Conservation (phyloP, 352 stramenopile species). For the Pythium aphanidermatum region DNA sequence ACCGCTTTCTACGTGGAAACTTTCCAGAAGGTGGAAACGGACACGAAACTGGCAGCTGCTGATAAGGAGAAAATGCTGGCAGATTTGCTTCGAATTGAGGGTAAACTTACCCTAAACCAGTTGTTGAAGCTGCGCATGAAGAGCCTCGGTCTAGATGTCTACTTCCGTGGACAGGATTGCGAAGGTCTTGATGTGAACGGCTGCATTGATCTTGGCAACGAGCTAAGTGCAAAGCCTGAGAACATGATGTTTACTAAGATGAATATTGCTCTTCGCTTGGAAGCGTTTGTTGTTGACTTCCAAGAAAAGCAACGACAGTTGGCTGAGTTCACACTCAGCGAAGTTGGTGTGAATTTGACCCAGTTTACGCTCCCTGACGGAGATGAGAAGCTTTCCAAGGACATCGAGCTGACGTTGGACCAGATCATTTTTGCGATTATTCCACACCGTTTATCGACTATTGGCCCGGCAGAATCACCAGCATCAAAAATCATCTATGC, state of each 20-base stretch:
- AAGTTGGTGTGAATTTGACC: slow-evolving; percentile 18
- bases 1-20: slow-evolving; percentile 20
- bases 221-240: slow-evolving; percentile 15
- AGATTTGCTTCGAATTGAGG: slow-evolving; percentile 14
- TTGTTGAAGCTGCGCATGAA: slow-evolving; percentile 22
- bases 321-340: slow-evolving; percentile 20
- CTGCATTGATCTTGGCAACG: slow-evolving; percentile 14
- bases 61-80: slow-evolving; percentile 17
- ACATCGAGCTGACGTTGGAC: slow-evolving; percentile 21
- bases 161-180: slow-evolving; percentile 18
- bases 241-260: slow-evolving; percentile 27
- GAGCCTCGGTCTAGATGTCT: slow-evolving; percentile 17
- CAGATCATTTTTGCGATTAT: slow-evolving; percentile 22
- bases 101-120: slow-evolving; percentile 17
- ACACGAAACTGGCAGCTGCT: slow-evolving; percentile 16
- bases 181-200: slow-evolving; percentile 10
- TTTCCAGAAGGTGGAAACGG: slow-evolving; percentile 23
- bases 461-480: slow-evolving; percentile 20
- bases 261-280: slow-evolving; percentile 19
- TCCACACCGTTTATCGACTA: slow-evolving; percentile 10
- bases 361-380: slow-evolving; percentile 13
- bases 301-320: slow-evolving; percentile 13
- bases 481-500: slow-evolving; percentile 23
- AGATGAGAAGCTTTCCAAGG: slow-evolving; percentile 10
- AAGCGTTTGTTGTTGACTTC: slow-evolving; percentile 19